Base-by-base conservation (phyloP, 2,329 filamentous ascomycete species). In the Aspergillus sp. region DNA sequence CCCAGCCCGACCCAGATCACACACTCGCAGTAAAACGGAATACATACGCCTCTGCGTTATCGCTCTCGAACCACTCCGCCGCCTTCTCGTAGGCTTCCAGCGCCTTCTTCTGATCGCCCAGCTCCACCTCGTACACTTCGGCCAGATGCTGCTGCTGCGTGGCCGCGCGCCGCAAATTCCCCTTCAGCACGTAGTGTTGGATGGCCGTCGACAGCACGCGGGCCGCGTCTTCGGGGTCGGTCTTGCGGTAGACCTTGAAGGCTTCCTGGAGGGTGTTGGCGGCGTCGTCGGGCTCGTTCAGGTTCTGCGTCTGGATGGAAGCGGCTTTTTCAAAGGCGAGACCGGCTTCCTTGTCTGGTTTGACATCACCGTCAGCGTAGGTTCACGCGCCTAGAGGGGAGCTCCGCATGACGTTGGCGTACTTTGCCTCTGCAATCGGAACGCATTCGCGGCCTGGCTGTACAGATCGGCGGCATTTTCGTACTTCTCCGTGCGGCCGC, bases 241-340 rank as follows among this genome's bases (percentile, higher is more conserved):
- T 86, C 75, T 91, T 95, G 65, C 88, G 84, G 77, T 97, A 97
- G 55, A 91, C 88, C 79, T 97, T 97, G 82, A 92, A 97, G 48
- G 94, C 94, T 71, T 97, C 92, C 65, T 88, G 84, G 56, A 91
- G 78, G 45, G 88, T 88, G 74, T 96, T 95, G 58, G 93, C 92
- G 45, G 91, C 91, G 69, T 97, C 94, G 70, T 96, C 90, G 40
- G 88, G 89, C 68, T 97, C 92, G 69, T 91, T 95, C 47, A 97
- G 82, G 64, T 92, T 87, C 60, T 86, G 81, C 46, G 78, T 83
- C 72, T 96, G 90, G 54, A 97, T 86, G 41, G 82, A 74, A n/a
- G 91, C 93, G 11, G 91, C 91, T 71, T 87, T 83, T 71, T 96
- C 91, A 61, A 96, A 96, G 11, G 91, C 87, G 66, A 88, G 82